Evolutionary conservation across 768 basidiomycete species (phyloP).

Genomic region (Pulveroboletus sp.): DNA sequence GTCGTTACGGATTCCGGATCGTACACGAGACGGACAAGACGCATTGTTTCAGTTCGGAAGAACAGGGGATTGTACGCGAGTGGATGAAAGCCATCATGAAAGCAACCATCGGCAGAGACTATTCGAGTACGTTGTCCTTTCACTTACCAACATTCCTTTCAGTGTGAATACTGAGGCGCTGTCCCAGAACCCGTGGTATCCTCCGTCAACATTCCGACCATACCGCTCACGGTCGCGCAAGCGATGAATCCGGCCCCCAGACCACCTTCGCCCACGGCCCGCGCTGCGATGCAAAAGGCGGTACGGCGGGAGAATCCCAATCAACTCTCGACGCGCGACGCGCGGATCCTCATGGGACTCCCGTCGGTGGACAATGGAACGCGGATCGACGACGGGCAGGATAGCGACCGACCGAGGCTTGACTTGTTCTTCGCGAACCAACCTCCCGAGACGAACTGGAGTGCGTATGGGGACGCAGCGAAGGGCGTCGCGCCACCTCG

Average conservation of each 20-base stretch:
- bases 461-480: conserved; percentile 14
- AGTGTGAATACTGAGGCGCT: too few relatives aligned
- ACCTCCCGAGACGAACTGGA: conserved; percentile 19
- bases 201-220: conserved; percentile 94
- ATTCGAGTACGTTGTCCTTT: conserved; percentile 60
- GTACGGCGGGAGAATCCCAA: conserved; percentile 81
- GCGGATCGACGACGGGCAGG: conserved; percentile 18
- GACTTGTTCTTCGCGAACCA: conserved; percentile 56
- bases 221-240: conserved; percentile 91
- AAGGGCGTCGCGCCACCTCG: conserved; percentile 48
- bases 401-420: conserved; percentile 46
- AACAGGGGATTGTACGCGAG: conserved; percentile 79
- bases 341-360: conserved; percentile 69
- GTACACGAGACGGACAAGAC: conserved; percentile 84
- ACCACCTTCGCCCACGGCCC: conserved; percentile 86
- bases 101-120: conserved; percentile 93
- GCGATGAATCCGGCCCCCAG: conserved; percentile 94
- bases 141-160: too few relatives aligned
- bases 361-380: conserved; percentile 26
- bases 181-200: conserved; percentile 84
- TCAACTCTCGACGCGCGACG: conserved; percentile 76
- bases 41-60: conserved; percentile 90
- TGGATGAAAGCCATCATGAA: conserved; percentile 99
- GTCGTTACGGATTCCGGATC: conserved; percentile 92
- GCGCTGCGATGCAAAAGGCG: conserved; percentile 85